Evolutionary conservation across 192 early-diverging fungal genomes (phyloP), one percentile per base, ranked within the genome.

Genomic region (Entomortierella lignicola): DNA sequence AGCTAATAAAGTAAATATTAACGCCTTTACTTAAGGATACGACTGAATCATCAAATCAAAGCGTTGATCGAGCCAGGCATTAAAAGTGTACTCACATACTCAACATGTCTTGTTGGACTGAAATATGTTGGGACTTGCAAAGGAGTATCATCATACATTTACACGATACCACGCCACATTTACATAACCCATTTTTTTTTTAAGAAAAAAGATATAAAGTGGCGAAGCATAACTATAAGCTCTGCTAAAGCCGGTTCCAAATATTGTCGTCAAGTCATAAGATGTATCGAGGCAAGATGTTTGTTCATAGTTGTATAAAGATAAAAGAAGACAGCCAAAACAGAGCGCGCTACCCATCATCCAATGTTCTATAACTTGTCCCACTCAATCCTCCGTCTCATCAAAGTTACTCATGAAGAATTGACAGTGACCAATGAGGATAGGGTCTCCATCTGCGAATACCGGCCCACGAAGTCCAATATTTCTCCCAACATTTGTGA

Each of bases 401-500:
- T 47, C 44, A 47, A 11, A 20, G 44, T 15, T 54, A 29, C 52
- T 30, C 52, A 29, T 54, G 52, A 54, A 54, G 52, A 54, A 4
- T 27, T 26, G 27, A 54, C 52, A 54, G 52, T 4, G 1, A 54
- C 52, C 52, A 54, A 4, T 17, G 3, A 29, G 6, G 52, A 15
- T n/a, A n/a, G n/a, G n/a, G 50, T 52, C 17, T 52, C 52, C 52
- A 29, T 54, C 52, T 54, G 52, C 52, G 27, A 54, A 54, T 54
- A 54, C 52, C 10, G 52, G 52, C 52, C 52, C 52, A 54, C 52
- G 52, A 25, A 54, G 52, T 54, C 52, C 52, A 29, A 29, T 54
- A 54, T 54, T 54, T 54, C 52, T 54, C 52, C 52, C 52, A 54
- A 54, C 44, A 47, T 47, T 47, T 20, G 44, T 47, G 44, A 47